These are phyloP conservation scores for Hericium coralloides DNA, from an alignment of 768 basidiomycete species.

Conservation along the genomic window DNA sequence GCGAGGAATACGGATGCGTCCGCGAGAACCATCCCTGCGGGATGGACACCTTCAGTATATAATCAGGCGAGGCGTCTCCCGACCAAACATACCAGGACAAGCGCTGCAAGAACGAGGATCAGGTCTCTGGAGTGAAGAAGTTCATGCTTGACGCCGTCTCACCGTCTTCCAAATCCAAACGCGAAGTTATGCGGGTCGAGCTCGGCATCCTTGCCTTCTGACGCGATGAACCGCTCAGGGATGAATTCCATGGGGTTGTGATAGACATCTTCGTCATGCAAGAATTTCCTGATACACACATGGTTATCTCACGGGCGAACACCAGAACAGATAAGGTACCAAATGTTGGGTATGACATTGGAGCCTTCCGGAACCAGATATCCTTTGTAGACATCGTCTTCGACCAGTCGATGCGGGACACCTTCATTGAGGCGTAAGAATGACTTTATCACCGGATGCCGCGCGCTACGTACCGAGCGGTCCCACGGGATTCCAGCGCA, in stretches of 20 bases:
- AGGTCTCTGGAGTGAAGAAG: not conserved
- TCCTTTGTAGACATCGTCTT: conserved; percentile 7
- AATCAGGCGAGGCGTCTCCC: not conserved
- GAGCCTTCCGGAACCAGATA: conserved; percentile 6
- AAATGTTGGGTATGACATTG: not conserved
- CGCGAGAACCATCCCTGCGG: not conserved
- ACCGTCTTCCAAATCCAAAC: not conserved
- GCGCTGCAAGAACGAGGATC: not conserved
- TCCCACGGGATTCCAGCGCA: conserved; percentile 1
- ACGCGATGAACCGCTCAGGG: not conserved
- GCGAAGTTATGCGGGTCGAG: not conserved
- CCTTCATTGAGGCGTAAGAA: not conserved
- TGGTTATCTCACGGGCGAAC: not conserved
- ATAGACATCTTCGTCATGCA: not conserved
- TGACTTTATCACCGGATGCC: not conserved
- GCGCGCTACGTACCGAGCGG: not conserved
- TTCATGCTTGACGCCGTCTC: not conserved
- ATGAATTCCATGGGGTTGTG: not conserved
- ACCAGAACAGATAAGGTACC: not conserved
- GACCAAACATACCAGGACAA: not conserved
- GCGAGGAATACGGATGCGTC: not conserved
- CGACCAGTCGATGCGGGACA: not conserved
- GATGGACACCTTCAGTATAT: not conserved
- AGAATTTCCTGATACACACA: not conserved
- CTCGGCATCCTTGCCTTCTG: not conserved